A percentile compares a stretch with the other conserved stretches of the same genome.
phyloP scores from a whole-genome alignment of 108 stramenopile species.

The Nitzschia inconspicua region DNA sequence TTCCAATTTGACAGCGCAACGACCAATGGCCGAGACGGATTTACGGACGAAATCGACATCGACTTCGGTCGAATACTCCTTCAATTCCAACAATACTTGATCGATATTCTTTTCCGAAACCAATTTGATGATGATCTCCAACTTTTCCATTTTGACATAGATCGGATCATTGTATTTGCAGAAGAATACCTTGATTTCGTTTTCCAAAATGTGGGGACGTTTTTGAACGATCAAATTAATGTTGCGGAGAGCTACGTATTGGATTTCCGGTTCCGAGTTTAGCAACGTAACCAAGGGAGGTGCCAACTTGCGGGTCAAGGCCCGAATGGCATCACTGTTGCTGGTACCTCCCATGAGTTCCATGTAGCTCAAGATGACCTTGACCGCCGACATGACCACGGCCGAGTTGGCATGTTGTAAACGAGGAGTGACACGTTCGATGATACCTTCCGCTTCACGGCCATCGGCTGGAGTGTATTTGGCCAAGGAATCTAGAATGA shows the following conservation, averaged over 20 bases:
- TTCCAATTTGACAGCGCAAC: slow-evolving; percentile 98
- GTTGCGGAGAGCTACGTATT: slow-evolving; percentile 98
- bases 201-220: slow-evolving; percentile 91
- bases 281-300: slow-evolving; percentile 98
- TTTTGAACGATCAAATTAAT: slow-evolving; percentile 99
- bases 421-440: slow-evolving; percentile 98
- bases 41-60: slow-evolving; percentile 99
- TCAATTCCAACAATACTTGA: slow-evolving; percentile 95
- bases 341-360: slow-evolving; percentile 77
- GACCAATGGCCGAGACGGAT: slow-evolving; percentile 96
- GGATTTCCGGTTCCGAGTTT: slow-evolving; percentile 97
- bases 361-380: slow-evolving; percentile 96
- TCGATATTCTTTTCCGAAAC: slow-evolving; percentile 96
- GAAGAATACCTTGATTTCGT: slow-evolving; percentile 99
- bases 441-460: slow-evolving; percentile 95
- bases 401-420: slow-evolving; percentile 99
- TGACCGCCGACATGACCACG: slow-evolving; percentile 98
- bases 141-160: slow-evolving; percentile 99
- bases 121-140: slow-evolving; percentile 99
- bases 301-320: slow-evolving; percentile 91
- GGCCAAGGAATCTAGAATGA: slow-evolving; percentile 96
- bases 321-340: slow-evolving; percentile 77
- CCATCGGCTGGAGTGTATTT: slow-evolving; percentile 93
- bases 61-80: slow-evolving; percentile 98
- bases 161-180: slow-evolving; percentile 99